Percentiles rank a stretch among this genome's conserved stretches.
These are phyloP conservation scores for Epithemia pelagica DNA, from an alignment of 108 stramenopile species.

Conservation along the genomic window DNA sequence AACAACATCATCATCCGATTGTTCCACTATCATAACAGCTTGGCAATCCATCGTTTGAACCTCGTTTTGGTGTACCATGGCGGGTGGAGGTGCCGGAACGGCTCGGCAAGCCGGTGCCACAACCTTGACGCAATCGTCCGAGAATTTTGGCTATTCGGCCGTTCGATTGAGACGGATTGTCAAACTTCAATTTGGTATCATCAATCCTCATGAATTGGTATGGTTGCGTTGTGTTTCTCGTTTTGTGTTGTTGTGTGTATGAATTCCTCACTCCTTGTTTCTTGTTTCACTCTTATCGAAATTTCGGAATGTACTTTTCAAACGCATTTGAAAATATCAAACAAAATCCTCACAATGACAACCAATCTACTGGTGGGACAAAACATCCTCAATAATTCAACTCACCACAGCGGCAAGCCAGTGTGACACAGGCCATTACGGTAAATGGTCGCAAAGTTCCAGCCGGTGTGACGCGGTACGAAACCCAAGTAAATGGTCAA, in stretches of 20 bases:
- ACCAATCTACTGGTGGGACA: no score
- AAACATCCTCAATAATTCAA: no score
- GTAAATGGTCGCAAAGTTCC: constrained; percentile 89
- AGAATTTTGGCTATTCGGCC: constrained; percentile 92
- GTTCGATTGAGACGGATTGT: constrained; percentile 85
- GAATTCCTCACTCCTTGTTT: no score
- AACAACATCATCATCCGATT: no score
- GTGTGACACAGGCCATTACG: constrained; percentile 89
- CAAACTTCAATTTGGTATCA: constrained; percentile 95
- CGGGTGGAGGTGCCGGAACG: no score
- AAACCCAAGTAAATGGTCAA: constrained; percentile 86
- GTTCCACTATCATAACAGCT: no score
- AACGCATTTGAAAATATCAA: not conserved
- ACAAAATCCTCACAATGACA: no score
- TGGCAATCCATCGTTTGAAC: no score
- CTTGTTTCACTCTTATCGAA: not conserved
- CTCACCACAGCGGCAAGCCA: constrained; percentile 63
- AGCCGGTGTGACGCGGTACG: constrained; percentile 87
- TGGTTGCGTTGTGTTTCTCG: no score
- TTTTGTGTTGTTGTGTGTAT: no score
- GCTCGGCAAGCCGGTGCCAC: constrained; percentile 52
- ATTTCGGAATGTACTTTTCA: not conserved
- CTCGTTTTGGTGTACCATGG: no score
- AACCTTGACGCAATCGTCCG: constrained; percentile 67
- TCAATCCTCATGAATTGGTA: constrained; percentile 94